Evolutionary conservation across 257 asterid genomes (phyloP), one percentile per base, ranked within the genome.

Genomic region (Prunella vulgaris): DNA sequence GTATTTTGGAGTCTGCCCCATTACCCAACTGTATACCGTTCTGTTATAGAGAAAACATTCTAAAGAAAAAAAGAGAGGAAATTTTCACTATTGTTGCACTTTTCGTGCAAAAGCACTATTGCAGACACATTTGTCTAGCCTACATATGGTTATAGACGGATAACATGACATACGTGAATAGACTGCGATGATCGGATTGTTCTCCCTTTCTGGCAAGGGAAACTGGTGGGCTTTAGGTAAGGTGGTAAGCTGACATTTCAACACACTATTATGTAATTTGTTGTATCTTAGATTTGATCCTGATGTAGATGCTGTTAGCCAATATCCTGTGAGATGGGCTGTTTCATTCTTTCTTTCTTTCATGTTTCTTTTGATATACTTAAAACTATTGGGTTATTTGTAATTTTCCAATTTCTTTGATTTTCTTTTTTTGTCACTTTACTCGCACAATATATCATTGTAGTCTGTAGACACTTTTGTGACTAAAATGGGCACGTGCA

Each of bases 1-100:
- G 13, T n/a, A 25, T 46, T 48, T 14, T 51, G 3, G 27, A 59
- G 69, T 48, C 51, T 49, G 28, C 30, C 75, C 40, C 7, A 10
- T 7, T 30, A 54, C 24, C 48, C 56, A 33, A 42, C 38, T 3
- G 18, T 25, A 7, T 63, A 40, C 64, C 72, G 53, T 64, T 73
- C 25, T 73, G 53, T 64, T 54, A 56, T 57, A 25, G 52, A 28
- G 54, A 28, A n/a, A n/a, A n/a, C n/a, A n/a, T n/a, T n/a, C n/a
- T n/a, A n/a, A 25, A 25, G 1, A 25, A 3, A 25, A 3, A 44
- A 57, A 7, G 15, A 54, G n/a, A 5, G 13, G 33, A 5, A 48
- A 28, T 40, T 42, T 2, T 49, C 49, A 17, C 48, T 49, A 28
- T 42, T 24, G 18, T 14, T 59, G 70, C 70, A n/a, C 24, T 20